Evolutionary conservation across 2,329 filamentous ascomycete species (phyloP).

Genomic region (Trichoderma atroviride): DNA sequence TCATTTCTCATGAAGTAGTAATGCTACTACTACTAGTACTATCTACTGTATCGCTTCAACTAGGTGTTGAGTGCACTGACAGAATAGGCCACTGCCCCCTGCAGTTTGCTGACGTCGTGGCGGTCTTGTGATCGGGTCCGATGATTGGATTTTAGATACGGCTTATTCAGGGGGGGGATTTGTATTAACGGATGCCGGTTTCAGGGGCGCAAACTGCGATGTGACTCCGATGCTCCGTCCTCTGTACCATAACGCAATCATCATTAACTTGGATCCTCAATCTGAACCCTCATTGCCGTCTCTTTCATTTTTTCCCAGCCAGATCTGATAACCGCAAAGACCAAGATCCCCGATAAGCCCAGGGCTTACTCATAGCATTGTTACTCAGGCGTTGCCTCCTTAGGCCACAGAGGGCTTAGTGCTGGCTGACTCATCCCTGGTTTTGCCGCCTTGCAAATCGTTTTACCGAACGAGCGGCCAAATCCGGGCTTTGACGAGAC

Average conservation of each 20-base stretch:
- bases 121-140: slow-evolving; percentile 24
- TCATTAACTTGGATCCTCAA: background rate
- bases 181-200: background rate
- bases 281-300: background rate
- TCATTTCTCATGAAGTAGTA: background rate
- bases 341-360: slow-evolving; percentile 11
- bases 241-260: background rate
- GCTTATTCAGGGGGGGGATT: slow-evolving; percentile 8
- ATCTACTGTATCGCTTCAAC: background rate
- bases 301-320: background rate
- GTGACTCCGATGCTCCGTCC: background rate
- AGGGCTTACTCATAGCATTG: slow-evolving; percentile 8
- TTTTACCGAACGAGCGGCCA: slow-evolving; percentile 43
- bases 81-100: slow-evolving; percentile 7
- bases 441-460: slow-evolving; percentile 35
- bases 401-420: slow-evolving; percentile 36
- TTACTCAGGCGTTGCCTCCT: slow-evolving; percentile 37
- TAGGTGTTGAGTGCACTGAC: background rate
- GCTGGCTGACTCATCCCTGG: slow-evolving; percentile 22
- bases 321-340: slow-evolving; percentile 14
- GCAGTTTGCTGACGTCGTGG: slow-evolving; percentile 18
- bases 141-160: slow-evolving; percentile 18
- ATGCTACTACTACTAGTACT: background rate
- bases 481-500: slow-evolving; percentile 42
- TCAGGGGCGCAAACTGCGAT: background rate